These are phyloP conservation scores for Litchi chinensis DNA, from an alignment of 345 rosid species.

Conservation along the genomic window DNA sequence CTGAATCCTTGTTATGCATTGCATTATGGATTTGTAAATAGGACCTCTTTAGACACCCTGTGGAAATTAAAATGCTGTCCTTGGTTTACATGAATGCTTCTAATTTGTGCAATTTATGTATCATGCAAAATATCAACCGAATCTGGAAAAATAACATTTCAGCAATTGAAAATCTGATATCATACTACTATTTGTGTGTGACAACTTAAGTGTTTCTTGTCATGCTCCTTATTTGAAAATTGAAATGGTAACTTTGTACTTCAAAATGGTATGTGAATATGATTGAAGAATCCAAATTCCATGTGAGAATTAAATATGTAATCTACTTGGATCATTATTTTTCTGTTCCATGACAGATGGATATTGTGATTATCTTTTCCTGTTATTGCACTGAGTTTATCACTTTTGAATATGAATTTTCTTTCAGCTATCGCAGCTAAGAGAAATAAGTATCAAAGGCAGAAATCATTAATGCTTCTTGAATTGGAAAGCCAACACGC, in stretches of 20 bases:
- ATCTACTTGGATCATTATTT: background rate
- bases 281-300: background rate
- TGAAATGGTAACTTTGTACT: background rate
- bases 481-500: slow-evolving; percentile 99
- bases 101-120: background rate
- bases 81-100: background rate
- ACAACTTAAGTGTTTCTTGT: background rate
- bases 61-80: background rate
- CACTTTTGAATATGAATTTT: background rate
- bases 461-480: slow-evolving; percentile 85
- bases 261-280: background rate
- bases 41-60: background rate
- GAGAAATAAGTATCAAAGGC: slow-evolving; percentile 93
- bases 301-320: background rate
- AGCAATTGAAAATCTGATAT: background rate
- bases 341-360: background rate
- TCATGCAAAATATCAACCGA: background rate
- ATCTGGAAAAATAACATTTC: background rate
- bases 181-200: background rate
- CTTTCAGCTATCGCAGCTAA: slow-evolving; percentile 74
- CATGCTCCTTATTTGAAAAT: too few species aligned
- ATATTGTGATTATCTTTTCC: background rate
- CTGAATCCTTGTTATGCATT: background rate
- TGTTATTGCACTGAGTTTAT: background rate
- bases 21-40: background rate